A percentile compares a stretch with the other conserved stretches of the same genome.
These are phyloP conservation scores for Kandelia obovata DNA, from an alignment of 345 rosid species.

Conservation along the genomic window DNA sequence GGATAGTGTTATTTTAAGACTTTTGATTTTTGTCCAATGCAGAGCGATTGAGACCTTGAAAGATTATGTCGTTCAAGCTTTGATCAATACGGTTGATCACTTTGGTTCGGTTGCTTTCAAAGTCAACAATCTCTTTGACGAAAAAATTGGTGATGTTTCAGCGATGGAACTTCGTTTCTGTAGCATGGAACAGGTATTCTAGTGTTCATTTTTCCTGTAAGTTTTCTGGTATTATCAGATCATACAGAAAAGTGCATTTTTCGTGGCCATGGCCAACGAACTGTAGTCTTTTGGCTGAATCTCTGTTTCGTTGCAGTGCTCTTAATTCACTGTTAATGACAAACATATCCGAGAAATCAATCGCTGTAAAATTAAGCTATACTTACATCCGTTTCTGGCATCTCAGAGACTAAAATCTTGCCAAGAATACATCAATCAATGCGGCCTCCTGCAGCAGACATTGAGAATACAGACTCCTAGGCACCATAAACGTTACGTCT, in stretches of 20 bases:
- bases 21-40: background rate
- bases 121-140: constrained; percentile 47
- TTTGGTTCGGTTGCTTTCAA: constrained; percentile 80
- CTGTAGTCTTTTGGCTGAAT: background rate
- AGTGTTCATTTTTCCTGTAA: background rate
- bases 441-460: constrained; percentile 52
- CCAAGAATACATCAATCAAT: constrained; percentile 41
- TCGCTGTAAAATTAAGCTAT: background rate
- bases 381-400: background rate
- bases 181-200: constrained; percentile 58
- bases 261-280: background rate
- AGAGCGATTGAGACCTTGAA: constrained; percentile 66
- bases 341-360: constrained; percentile 8
- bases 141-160: constrained; percentile 46
- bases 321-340: background rate
- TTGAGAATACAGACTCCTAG: constrained; percentile 40
- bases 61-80: constrained; percentile 69
- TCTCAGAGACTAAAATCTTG: constrained; percentile 52
- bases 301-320: background rate
- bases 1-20: background rate
- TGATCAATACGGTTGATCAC: constrained; percentile 78
- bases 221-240: background rate
- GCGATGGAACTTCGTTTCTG: constrained; percentile 47
- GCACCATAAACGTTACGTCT: constrained; percentile 60
- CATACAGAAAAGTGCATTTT: background rate